Evolutionary conservation across 306 rosid species (phyloP).

Genomic region (Lathyrus aphaca): DNA sequence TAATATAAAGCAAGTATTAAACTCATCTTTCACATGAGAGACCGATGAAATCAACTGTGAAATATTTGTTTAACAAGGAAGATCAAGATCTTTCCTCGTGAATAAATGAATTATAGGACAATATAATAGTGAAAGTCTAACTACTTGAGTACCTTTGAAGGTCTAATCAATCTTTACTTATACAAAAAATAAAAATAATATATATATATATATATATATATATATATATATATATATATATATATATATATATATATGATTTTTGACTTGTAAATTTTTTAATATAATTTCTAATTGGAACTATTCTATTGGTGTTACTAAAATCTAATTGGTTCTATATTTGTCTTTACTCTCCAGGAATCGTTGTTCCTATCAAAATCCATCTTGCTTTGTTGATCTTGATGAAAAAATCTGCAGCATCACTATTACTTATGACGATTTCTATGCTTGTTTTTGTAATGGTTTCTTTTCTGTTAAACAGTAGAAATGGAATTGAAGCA

Average conservation of each 20-base stretch:
- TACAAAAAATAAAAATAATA: too few species aligned
- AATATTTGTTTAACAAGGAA: conserved; percentile 21
- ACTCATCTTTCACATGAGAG: conserved; percentile 17
- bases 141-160: not conserved
- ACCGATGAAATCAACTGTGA: conserved; percentile 27
- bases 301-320: conserved; percentile 15
- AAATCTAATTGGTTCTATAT: conserved; percentile 32
- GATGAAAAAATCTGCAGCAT: conserved; percentile 39
- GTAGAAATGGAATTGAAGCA: conserved; percentile 32
- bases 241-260: not conserved
- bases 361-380: not conserved
- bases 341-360: not conserved
- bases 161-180: conserved; percentile 6
- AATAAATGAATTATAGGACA: conserved; percentile 5
- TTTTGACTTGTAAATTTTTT: not conserved
- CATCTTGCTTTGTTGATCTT: conserved; percentile 10
- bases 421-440: conserved; percentile 18
- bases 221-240: too few species aligned
- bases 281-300: conserved; percentile 5
- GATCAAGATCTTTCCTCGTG: not conserved
- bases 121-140: not conserved
- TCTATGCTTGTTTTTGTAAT: not conserved
- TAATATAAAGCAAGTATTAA: not conserved
- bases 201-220: too few species aligned
- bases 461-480: conserved; percentile 32